Evolutionary conservation across 2,329 filamentous ascomycete genomes (phyloP).

Genomic region (Fusarium odoratissimum): DNA sequence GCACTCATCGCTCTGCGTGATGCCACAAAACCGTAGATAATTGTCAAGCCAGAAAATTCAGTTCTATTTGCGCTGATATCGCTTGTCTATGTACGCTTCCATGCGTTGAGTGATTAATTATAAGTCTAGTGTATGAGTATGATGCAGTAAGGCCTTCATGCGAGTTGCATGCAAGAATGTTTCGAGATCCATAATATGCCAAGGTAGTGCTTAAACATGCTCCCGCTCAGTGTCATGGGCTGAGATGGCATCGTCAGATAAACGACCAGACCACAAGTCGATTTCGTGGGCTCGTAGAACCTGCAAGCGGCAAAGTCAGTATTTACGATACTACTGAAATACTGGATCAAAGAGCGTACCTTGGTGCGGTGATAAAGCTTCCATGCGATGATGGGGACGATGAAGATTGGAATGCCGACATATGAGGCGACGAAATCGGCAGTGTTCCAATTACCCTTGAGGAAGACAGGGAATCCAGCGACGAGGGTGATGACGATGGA

Average conservation of each 20-base stretch:
- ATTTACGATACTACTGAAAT: background rate
- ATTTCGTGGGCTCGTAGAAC: slow-evolving; percentile 59
- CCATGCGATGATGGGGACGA: slow-evolving; percentile 70
- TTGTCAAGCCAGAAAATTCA: background rate
- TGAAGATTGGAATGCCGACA: slow-evolving; percentile 71
- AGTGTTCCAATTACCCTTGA: slow-evolving; percentile 71
- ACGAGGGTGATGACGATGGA: slow-evolving; percentile 74
- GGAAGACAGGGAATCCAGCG: slow-evolving; percentile 82
- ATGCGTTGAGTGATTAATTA: background rate
- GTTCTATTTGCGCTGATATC: background rate
- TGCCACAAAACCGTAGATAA: accelerated
- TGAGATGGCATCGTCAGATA: slow-evolving; percentile 16
- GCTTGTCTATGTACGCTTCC: background rate
- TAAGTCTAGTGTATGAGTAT: background rate
- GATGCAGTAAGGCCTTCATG: accelerated
- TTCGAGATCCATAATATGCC: accelerated
- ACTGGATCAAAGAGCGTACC: background rate
- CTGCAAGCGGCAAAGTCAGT: background rate
- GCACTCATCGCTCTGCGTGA: accelerated
- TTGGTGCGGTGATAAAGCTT: slow-evolving; percentile 55
- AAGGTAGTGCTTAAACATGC: background rate
- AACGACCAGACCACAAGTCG: slow-evolving; percentile 56
- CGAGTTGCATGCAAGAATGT: accelerated
- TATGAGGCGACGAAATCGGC: slow-evolving; percentile 74
- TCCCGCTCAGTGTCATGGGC: background rate